These are phyloP conservation scores for Stephanodiscus triporus DNA, from an alignment of 108 stramenopile genomes.

Conservation along the genomic window DNA sequence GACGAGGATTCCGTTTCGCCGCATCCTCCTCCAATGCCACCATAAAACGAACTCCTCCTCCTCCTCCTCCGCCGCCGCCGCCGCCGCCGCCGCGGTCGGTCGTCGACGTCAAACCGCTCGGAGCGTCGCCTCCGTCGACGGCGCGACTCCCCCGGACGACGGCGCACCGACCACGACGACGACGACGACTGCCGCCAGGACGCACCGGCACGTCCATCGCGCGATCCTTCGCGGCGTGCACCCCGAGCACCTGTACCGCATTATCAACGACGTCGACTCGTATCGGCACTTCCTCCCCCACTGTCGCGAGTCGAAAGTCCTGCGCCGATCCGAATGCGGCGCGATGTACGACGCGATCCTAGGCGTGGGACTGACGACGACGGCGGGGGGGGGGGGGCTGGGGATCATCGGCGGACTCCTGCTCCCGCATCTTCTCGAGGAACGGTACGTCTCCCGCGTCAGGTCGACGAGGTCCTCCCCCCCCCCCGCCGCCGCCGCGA, in stretches of 20 bases:
- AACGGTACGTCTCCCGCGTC: constrained; percentile 69
- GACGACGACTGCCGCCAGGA: constrained; percentile 4
- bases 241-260: constrained; percentile 68
- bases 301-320: constrained; percentile 65
- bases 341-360: constrained; percentile 69
- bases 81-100: too few relatives aligned
- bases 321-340: constrained; percentile 51
- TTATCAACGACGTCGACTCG: constrained; percentile 74
- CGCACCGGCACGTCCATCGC: constrained; percentile 38
- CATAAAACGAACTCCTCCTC: not conserved
- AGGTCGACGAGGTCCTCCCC: constrained; percentile 30
- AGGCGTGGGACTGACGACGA: constrained; percentile 61
- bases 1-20: not conserved
- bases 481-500: not conserved
- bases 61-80: not conserved
- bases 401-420: not conserved
- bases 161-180: not conserved
- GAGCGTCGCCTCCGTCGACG: not conserved
- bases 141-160: too few relatives aligned
- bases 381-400: constrained; percentile 7
- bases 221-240: constrained; percentile 47
- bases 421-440: constrained; percentile 37
- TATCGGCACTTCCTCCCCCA: constrained; percentile 73
- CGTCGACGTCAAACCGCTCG: not conserved
- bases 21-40: not conserved